phyloP scores from a whole-genome alignment of 2,329 filamentous ascomycete genomes.

The Chaetomiaceae sp. region DNA sequence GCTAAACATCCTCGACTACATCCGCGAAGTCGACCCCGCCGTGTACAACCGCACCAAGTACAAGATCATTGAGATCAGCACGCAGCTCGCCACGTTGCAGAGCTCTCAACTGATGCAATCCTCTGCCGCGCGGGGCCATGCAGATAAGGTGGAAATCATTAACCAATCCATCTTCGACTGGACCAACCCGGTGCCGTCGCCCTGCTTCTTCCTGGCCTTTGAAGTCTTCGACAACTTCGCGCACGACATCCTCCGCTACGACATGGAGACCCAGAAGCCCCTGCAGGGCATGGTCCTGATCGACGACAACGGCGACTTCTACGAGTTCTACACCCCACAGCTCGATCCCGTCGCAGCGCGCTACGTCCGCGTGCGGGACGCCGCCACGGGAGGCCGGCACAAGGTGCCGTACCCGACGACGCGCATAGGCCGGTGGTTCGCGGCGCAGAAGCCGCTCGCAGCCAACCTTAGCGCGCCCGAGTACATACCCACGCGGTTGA shows the following conservation, averaged over 20 bases:
- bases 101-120: slow-evolving; percentile 59
- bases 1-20: slow-evolving; percentile 96
- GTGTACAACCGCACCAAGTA: slow-evolving; percentile 93
- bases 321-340: slow-evolving; percentile 80
- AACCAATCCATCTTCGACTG: slow-evolving; percentile 95
- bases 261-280: slow-evolving; percentile 72
- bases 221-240: slow-evolving; percentile 99
- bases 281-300: slow-evolving; percentile 88
- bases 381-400: slow-evolving; percentile 62
- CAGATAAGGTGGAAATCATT: slow-evolving; percentile 85
- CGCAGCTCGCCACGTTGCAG: slow-evolving; percentile 74
- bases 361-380: slow-evolving; percentile 79
- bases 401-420: slow-evolving; percentile 56
- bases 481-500: slow-evolving; percentile 88
- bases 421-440: slow-evolving; percentile 57
- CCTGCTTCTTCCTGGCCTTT: slow-evolving; percentile 95
- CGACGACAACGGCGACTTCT: slow-evolving; percentile 81
- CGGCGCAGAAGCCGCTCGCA: slow-evolving; percentile 62
- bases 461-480: slow-evolving; percentile 77
- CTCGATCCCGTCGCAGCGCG: slow-evolving; percentile 79
- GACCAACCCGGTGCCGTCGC: slow-evolving; percentile 79
- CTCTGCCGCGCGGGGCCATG: slow-evolving; percentile 64
- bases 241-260: slow-evolving; percentile 91
- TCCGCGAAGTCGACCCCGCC: slow-evolving; percentile 80
- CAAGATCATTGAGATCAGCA: slow-evolving; percentile 93